A percentile compares a stretch with the other conserved stretches of the same genome.
These are phyloP conservation scores for Trametes gibbosa DNA, from an alignment of 768 basidiomycete genomes.

Conservation along the genomic window DNA sequence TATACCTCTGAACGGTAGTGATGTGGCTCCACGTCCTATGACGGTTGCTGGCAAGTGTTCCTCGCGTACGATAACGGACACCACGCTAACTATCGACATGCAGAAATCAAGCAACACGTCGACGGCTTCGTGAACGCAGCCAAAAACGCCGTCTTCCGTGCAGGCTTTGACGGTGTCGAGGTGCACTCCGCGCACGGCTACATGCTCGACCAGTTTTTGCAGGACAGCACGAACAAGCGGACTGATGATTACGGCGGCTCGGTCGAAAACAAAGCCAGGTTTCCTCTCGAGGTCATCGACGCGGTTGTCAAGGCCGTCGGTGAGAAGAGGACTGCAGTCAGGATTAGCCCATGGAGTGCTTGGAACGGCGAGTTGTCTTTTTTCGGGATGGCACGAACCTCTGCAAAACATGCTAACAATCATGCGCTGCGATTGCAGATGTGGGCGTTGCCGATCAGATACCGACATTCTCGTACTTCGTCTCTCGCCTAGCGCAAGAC, in stretches of 20 bases:
- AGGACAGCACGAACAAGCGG: slow-evolving; percentile 37
- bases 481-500: slow-evolving; percentile 32
- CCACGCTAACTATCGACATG: neutral
- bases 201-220: slow-evolving; percentile 42
- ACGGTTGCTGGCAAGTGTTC: too few species aligned
- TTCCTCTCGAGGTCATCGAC: slow-evolving; percentile 41
- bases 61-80: too few species aligned
- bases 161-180: neutral
- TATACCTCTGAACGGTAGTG: slow-evolving; percentile 19
- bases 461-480: slow-evolving; percentile 24
- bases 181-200: slow-evolving; percentile 31
- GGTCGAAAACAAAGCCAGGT: slow-evolving; percentile 43
- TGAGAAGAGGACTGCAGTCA: slow-evolving; percentile 37
- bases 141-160: neutral
- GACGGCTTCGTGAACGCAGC: neutral
- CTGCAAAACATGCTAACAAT: neutral
- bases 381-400: too few species aligned
- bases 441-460: slow-evolving; percentile 53
- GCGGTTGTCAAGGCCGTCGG: slow-evolving; percentile 41
- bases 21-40: slow-evolving; percentile 14
- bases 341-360: slow-evolving; percentile 33
- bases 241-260: slow-evolving; percentile 49
- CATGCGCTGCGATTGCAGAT: slow-evolving; percentile 12
- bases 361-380: neutral
- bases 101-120: neutral